A percentile compares a stretch with the other conserved stretches of the same genome.
Conservation (phyloP, 495 filamentous ascomycete genomes). For the Aspergillus haitiensis region DNA sequence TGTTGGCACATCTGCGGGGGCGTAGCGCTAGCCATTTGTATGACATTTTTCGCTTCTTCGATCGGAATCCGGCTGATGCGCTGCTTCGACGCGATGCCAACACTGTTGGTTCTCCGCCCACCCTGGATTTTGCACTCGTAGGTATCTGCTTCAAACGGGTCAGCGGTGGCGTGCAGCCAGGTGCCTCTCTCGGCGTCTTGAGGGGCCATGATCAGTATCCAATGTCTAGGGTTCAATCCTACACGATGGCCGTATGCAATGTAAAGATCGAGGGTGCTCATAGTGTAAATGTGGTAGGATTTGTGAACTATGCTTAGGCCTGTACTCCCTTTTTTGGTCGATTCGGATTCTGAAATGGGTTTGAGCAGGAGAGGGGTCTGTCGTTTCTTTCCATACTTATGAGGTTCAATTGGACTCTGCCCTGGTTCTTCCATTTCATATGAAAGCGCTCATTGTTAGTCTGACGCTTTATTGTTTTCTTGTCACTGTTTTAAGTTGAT, state of each 20-base stretch:
- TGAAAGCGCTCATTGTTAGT: no score
- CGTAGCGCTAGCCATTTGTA: neutral
- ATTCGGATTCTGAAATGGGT: no score
- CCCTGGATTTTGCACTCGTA: neutral
- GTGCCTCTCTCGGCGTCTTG: neutral
- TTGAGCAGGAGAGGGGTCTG: no score
- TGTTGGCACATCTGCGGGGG: neutral
- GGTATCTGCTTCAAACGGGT: neutral
- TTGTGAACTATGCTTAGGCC: no score
- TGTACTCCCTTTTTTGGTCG: no score
- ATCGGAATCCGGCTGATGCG: neutral
- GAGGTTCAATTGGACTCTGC: no score
- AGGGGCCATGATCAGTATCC: neutral
- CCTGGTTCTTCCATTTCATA: no score
- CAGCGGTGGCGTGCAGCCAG: neutral
- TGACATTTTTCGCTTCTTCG: neutral
- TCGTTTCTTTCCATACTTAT: no score
- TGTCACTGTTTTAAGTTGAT: no score
- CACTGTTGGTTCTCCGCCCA: neutral
- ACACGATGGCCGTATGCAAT: neutral
- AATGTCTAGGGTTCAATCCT: neutral
- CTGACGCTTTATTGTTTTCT: no score
- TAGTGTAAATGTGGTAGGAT: neutral
- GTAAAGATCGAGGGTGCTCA: neutral
- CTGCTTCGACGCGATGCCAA: neutral